Conservation (phyloP, 1,284 basidiomycete species). For the Boletus semigastroideus region DNA sequence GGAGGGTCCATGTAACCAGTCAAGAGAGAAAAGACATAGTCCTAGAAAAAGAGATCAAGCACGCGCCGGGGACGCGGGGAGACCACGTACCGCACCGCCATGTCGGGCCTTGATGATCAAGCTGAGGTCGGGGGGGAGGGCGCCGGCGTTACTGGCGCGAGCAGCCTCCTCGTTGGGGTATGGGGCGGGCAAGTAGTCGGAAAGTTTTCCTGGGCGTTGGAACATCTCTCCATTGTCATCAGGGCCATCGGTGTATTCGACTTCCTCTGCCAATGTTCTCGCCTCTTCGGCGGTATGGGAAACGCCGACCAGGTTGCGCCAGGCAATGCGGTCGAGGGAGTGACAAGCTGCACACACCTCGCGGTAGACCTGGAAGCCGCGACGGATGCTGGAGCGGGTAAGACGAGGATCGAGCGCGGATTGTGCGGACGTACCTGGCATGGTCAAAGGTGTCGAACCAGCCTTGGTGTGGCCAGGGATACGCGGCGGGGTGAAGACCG, state of each 20-base stretch:
- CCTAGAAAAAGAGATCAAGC: constrained; percentile 56
- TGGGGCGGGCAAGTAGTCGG: constrained; percentile 95
- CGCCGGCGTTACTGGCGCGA: constrained; percentile 91
- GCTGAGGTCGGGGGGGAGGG: constrained; percentile 95
- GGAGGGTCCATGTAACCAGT: constrained; percentile 98
- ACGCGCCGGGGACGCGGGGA: neutral
- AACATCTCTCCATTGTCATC: constrained; percentile 98
- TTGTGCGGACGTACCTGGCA: constrained; percentile 59
- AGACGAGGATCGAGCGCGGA: constrained; percentile 6
- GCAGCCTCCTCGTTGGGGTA: constrained; percentile 99
- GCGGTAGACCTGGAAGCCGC: constrained; percentile 98
- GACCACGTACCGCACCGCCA: constrained; percentile 74
- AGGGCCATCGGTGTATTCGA: constrained; percentile 97
- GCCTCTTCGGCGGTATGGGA: constrained; percentile 94
- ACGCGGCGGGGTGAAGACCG: constrained; percentile 86
- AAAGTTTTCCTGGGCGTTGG: constrained; percentile 94
- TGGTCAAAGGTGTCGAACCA: constrained; percentile 93
- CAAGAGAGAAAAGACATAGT: constrained; percentile 96
- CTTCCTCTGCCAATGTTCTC: constrained; percentile 92
- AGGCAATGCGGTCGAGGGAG: constrained; percentile 98
- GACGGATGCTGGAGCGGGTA: constrained; percentile 74
- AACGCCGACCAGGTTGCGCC: constrained; percentile 99
- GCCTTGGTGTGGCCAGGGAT: constrained; percentile 93
- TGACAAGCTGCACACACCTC: constrained; percentile 99
- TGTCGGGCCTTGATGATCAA: constrained; percentile 99